phyloP scores from a whole-genome alignment of 345 rosid species.

The Lagerstroemia speciosa region DNA sequence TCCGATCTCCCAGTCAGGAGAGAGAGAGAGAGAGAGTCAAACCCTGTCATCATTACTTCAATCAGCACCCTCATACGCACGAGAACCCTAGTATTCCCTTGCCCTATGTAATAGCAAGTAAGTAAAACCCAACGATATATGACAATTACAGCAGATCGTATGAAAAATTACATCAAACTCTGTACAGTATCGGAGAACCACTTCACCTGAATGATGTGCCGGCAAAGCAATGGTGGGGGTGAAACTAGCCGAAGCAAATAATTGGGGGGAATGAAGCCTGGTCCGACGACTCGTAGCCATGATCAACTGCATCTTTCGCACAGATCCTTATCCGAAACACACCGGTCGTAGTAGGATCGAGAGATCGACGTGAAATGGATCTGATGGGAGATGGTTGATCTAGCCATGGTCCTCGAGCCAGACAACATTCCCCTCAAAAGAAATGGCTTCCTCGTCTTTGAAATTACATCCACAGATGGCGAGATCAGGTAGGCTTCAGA shows the following conservation, averaged over 20 bases:
- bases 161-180: too few relatives aligned
- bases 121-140: neutral
- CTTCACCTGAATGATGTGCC: neutral
- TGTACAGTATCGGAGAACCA: neutral
- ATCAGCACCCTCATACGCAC: conserved; percentile 38
- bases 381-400: neutral
- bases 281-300: conserved; percentile 59
- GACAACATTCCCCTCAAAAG: conserved; percentile 26
- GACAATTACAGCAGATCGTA: neutral
- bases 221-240: neutral
- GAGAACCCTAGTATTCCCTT: conserved; percentile 13
- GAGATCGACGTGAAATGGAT: neutral
- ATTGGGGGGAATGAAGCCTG: conserved; percentile 98
- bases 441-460: conserved; percentile 11
- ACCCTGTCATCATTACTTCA: conserved; percentile 59
- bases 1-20: conserved; percentile 19
- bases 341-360: neutral
- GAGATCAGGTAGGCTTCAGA: neutral
- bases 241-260: conserved; percentile 22
- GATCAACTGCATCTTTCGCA: neutral
- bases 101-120: neutral
- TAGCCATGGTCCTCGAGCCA: conserved; percentile 21
- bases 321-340: neutral
- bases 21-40: conserved; percentile 17
- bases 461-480: too few relatives aligned